Conservation (phyloP, 805 yeast genomes). For the Saccharomycopsis fermentans region DNA sequence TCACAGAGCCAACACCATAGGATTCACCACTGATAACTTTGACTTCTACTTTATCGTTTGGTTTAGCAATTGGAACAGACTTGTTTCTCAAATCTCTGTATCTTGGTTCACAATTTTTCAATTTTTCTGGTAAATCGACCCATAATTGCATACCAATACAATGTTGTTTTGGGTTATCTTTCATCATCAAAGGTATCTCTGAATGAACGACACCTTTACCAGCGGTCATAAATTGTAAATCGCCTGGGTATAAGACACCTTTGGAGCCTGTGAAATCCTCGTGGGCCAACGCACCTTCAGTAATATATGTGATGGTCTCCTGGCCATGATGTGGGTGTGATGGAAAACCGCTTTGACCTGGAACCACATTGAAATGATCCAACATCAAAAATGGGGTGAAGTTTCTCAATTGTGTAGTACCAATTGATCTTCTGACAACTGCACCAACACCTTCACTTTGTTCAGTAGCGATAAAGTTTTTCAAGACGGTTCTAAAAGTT, state of each 20-base stretch:
- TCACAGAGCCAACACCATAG: conserved; percentile 63
- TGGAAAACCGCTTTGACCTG: conserved; percentile 67
- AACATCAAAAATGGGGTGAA: conserved; percentile 76
- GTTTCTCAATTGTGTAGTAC: conserved; percentile 54
- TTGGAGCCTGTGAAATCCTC: conserved; percentile 79
- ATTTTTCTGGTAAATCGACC: conserved; percentile 67
- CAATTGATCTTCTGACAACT: conserved; percentile 70
- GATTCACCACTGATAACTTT: conserved; percentile 71
- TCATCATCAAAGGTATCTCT: conserved; percentile 65
- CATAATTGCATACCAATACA: conserved; percentile 71
- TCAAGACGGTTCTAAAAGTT: conserved; percentile 35
- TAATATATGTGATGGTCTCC: conserved; percentile 64
- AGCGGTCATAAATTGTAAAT: conserved; percentile 89
- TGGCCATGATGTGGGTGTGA: conserved; percentile 80
- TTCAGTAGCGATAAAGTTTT: conserved; percentile 48
- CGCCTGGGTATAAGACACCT: conserved; percentile 72
- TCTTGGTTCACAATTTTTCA: conserved; percentile 59
- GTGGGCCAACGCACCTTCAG: conserved; percentile 62
- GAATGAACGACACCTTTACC: conserved; percentile 81
- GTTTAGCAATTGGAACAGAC: conserved; percentile 48
- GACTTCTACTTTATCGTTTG: conserved; percentile 53
- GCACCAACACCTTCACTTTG: conserved; percentile 90
- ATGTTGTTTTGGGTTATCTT: conserved; percentile 37
- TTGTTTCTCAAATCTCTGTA: conserved; percentile 46
- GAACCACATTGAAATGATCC: conserved; percentile 61